Conservation (phyloP, 768 basidiomycete genomes). For the Termitomyces sp. region DNA sequence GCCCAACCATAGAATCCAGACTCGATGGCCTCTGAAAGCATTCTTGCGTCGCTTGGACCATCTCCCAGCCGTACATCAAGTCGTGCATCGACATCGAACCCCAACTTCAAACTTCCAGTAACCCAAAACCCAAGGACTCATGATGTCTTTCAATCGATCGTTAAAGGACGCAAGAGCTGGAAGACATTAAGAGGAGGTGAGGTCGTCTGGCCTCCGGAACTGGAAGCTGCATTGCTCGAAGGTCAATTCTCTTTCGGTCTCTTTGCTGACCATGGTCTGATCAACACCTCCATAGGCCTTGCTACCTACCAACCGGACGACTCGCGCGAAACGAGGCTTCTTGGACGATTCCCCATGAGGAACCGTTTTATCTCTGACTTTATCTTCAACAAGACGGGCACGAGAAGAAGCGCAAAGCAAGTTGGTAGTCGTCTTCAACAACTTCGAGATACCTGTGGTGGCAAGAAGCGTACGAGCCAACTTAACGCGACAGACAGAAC, state of each 20-base stretch:
- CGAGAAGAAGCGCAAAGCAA: conserved; percentile 69
- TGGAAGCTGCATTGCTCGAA: conserved; percentile 73
- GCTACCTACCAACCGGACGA: conserved; percentile 69
- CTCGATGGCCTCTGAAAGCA: conserved; percentile 15
- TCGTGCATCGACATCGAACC: conserved; percentile 4
- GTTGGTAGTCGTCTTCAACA: conserved; percentile 79
- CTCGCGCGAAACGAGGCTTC: conserved; percentile 63
- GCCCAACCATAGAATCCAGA: conserved; percentile 10
- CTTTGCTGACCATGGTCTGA: not conserved
- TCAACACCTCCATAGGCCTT: conserved; percentile 38
- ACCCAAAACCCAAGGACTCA: conserved; percentile 33
- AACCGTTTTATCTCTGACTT: conserved; percentile 79
- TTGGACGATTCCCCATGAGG: conserved; percentile 73
- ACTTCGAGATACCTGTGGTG: conserved; percentile 67
- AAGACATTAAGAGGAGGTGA: conserved; percentile 69
- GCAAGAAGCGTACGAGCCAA: conserved; percentile 55
- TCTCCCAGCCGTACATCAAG: conserved; percentile 8
- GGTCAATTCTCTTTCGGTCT: conserved; percentile 30
- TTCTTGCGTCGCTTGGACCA: conserved; percentile 7
- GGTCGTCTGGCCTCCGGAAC: conserved; percentile 74
- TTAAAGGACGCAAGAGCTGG: conserved; percentile 69
- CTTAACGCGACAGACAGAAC: not conserved
- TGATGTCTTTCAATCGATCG: conserved; percentile 62
- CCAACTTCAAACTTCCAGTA: conserved; percentile 21
- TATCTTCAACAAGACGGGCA: conserved; percentile 64